Evolutionary conservation across 352 stramenopile genomes (phyloP).

Genomic region (Phytopythium mirpurense): DNA sequence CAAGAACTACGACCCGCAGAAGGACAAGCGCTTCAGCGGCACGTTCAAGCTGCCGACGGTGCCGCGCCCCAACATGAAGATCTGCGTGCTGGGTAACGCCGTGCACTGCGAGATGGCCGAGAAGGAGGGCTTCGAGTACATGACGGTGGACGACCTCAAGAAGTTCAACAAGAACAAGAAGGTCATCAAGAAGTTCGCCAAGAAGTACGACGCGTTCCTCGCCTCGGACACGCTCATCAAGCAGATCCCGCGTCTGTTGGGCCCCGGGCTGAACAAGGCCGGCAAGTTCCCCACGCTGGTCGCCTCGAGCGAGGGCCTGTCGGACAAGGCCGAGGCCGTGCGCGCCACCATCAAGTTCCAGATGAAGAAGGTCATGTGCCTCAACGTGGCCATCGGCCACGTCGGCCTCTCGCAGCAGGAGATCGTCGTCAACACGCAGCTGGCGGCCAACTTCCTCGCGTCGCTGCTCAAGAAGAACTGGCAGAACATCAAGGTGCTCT

Average conservation of each 20-base stretch:
- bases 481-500: constrained; percentile 99
- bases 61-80: constrained; percentile 93
- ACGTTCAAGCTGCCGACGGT: constrained; percentile 98
- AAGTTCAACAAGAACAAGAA: constrained; percentile 99
- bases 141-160: constrained; percentile 99
- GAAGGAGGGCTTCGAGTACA: constrained; percentile 97
- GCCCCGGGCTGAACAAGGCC: constrained; percentile 97
- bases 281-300: constrained; percentile 99
- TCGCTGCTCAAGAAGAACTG: constrained; percentile 99
- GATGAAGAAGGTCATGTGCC: constrained; percentile 99
- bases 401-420: constrained; percentile 93
- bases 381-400: constrained; percentile 98
- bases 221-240: constrained; percentile 99
- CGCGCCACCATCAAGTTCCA: constrained; percentile 99
- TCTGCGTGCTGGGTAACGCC: constrained; percentile 99
- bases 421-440: constrained; percentile 97
- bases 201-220: constrained; percentile 99
- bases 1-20: constrained; percentile 99
- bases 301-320: constrained; percentile 92
- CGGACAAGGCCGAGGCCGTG: constrained; percentile 97
- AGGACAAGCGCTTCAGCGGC: constrained; percentile 99
- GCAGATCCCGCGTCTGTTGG: constrained; percentile 99
- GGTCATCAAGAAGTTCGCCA: constrained; percentile 99
- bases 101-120: constrained; percentile 98
- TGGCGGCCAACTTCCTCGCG: constrained; percentile 98